Evolutionary conservation across 495 filamentous ascomycete species (phyloP), one percentile per base, ranked within the genome.

Genomic region (Tuber brumale): DNA sequence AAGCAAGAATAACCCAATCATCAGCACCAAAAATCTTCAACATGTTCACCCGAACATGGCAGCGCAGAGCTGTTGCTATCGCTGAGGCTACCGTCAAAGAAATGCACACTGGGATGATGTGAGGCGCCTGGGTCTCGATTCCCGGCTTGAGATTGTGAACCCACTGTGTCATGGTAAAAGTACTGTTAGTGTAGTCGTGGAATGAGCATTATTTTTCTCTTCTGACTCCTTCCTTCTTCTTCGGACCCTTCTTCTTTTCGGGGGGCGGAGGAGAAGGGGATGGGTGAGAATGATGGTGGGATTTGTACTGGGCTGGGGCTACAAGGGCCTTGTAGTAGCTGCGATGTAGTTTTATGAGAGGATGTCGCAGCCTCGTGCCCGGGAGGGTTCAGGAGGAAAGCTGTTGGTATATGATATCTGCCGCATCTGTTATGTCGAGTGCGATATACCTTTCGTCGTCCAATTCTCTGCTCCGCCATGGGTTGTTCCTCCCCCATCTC

Each of bases 1-100:
- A 84, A 69, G 83, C 76, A 45, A 86, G 79, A 76, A 86, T 87
- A 74, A 87, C 85, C 81, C 84, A 88, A 77, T 88, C 86, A 70
- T 87, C 85, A 10, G 84, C 77, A 1, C 84, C 86, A 77, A 86
- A 79, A 70, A 83, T 84, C 76, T 85, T 80, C 23, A 84, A 77
- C 39, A 84, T 81, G 23, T 79, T 75, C 10, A 81, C 74, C 18
- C 86, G 84, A 41, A 86, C 79, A 23, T 82, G 81, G 31, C 85
- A 77, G 8, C 86, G 83, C 57, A 86, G 48, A 19, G 75, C 79
- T 23, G 87, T 86, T 0, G 84, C 82, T 6, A 77, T 70, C 12
- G 83, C 78, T 80, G 86, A 87, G 45, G 86, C 48, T 23, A 83
- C 45, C 0, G 86, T 87, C 51, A 88, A 75, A 72, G 76, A 79